Base-by-base conservation (phyloP, 345 rosid genomes). In the Moricandia moricandioides region DNA sequence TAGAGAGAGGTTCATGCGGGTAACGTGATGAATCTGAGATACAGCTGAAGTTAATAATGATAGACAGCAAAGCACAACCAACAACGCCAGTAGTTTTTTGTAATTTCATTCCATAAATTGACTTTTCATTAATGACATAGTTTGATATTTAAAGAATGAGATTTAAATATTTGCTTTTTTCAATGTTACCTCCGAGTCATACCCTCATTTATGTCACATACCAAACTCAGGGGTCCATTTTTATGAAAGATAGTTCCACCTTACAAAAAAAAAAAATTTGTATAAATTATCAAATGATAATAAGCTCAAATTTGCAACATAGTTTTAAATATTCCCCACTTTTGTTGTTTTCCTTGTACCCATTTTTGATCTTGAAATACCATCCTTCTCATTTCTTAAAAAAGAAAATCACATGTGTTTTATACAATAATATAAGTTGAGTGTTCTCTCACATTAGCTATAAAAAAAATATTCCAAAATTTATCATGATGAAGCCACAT, bases 21-120 rank as follows among this genome's bases (percentile, higher is more conserved):
- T 58, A 65, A 17, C 80, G 80, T 77, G 80, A 71, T 77, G 80
- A 65, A 71, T 71, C 76, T 16, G 49, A 26, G 67, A 71, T 43
- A 58, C 7, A 63, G 60, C 71, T 55, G 11, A 34, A 63, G 24
- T 69, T 55, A 31, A 63, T 77, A 65, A 58, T 77, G 71, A 14
- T 6, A 14, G 81, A 78, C 81, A 78, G 58, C 77, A 68, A 78
- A 65, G 73, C 72, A 30, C 76, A 78, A 71, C 72, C 47, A 77
- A 59, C 68, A 66, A 26, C 3, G 68, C 45, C 72, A 45, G 33
- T 43, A 27, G n/a, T 14, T 33, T 49, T 14, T 64, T 37, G 16
- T 4, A 12, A 0, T 13, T 52, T 21, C 14, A 27, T 57, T 62
- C 35, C 68, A 47, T 4, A 71, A 47, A 65, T 78, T 78, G 81